phyloP scores from a whole-genome alignment of 2,329 filamentous ascomycete genomes.

The Diplodia scrobiculata region DNA sequence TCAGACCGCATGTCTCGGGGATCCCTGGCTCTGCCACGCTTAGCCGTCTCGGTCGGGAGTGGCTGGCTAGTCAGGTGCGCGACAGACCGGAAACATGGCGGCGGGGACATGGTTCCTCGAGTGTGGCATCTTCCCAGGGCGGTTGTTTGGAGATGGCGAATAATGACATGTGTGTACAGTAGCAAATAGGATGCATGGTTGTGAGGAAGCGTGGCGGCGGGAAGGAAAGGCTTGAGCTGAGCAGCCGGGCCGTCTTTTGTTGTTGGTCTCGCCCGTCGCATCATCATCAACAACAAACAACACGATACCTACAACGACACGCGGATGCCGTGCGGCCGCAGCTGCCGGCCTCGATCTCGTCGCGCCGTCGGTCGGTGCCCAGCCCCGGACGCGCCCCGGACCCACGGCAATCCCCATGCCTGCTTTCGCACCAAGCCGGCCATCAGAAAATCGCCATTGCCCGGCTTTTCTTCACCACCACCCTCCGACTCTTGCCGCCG shows the following conservation, averaged over 20 bases:
- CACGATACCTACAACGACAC: not conserved
- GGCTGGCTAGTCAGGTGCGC: constrained; percentile 15
- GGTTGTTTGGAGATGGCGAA: not conserved
- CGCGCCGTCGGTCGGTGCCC: not conserved
- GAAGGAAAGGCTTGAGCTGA: not conserved
- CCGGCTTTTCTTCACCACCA: not conserved
- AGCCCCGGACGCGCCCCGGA: constrained; percentile 4
- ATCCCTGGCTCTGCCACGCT: constrained; percentile 20
- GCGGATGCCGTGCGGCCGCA: not conserved
- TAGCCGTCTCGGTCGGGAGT: constrained; percentile 2
- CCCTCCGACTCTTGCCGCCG: not conserved
- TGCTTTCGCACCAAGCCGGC: not conserved
- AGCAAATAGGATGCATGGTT: no score
- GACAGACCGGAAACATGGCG: not conserved
- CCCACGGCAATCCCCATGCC: constrained; percentile 7
- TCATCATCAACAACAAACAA: constrained; percentile 8
- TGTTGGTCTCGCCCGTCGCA: not conserved
- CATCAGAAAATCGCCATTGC: not conserved
- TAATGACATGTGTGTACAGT: not conserved
- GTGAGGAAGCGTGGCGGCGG: not conserved
- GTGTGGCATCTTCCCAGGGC: not conserved
- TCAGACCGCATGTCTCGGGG: constrained; percentile 25
- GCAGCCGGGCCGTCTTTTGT: not conserved
- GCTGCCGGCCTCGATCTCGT: not conserved
- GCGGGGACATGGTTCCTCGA: not conserved